A percentile compares a stretch with the other conserved stretches of the same genome.
These are phyloP conservation scores for Lasiodiplodia sp. DNA, from an alignment of 2,329 filamentous ascomycete genomes.

Conservation along the genomic window DNA sequence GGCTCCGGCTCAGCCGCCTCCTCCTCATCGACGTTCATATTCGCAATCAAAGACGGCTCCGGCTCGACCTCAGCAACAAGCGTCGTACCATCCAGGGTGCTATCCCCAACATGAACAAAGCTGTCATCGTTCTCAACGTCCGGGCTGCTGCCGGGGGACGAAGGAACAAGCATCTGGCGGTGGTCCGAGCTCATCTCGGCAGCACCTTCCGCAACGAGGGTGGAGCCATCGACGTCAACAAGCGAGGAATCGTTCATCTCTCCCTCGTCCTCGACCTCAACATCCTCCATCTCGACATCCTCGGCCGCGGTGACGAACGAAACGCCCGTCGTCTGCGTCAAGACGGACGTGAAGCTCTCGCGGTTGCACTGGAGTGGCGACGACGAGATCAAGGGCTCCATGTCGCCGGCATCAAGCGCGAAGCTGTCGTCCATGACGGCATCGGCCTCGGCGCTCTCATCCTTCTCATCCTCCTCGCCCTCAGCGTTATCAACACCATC, in stretches of 20 bases:
- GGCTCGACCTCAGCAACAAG: not conserved
- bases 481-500: not conserved
- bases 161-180: too few relatives aligned
- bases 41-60: not conserved
- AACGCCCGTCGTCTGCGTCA: not conserved
- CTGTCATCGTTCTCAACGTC: not conserved
- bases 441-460: too few relatives aligned
- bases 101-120: not conserved
- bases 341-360: not conserved
- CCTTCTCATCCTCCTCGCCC: not conserved
- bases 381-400: not conserved
- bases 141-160: not conserved
- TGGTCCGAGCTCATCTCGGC: constrained; percentile 5
- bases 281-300: not conserved
- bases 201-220: not conserved
- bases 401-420: not conserved
- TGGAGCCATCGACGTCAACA: not conserved
- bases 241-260: not conserved
- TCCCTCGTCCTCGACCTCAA: not conserved
- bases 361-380: not conserved
- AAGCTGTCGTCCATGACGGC: not conserved
- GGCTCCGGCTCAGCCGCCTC: not conserved
- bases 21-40: not conserved
- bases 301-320: constrained; percentile 9
- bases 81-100: not conserved